A percentile compares a stretch with the other conserved stretches of the same genome.
Conservation (phyloP, 441 rosid species). For the Sinapis alba region DNA sequence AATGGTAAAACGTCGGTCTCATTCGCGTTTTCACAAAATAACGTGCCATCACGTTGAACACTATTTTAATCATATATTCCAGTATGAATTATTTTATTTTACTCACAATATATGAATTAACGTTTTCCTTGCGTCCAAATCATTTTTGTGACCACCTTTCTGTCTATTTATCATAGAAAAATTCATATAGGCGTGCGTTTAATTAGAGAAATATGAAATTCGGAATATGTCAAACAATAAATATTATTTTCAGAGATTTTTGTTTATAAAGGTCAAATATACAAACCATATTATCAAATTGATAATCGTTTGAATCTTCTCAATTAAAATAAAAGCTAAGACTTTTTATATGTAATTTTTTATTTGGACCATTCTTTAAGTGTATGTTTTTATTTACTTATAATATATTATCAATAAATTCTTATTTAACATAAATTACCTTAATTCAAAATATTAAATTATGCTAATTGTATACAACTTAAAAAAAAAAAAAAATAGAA, state of each 20-base stretch:
- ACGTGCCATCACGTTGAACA: slow-evolving; percentile 24
- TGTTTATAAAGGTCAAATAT: background rate
- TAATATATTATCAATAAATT: too few relatives aligned
- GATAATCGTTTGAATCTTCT: background rate
- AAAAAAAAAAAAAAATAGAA: too few relatives aligned
- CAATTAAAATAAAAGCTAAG: too few relatives aligned
- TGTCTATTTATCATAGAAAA: background rate
- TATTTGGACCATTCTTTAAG: too few relatives aligned
- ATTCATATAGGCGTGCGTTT: background rate
- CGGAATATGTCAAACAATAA: background rate
- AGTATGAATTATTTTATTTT: background rate
- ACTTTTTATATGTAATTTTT: too few relatives aligned
- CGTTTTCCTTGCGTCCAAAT: slow-evolving; percentile 2
- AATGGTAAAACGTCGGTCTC: background rate
- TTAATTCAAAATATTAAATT: too few relatives aligned
- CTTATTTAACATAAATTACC: background rate
- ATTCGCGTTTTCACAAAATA: background rate
- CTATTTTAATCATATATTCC: background rate
- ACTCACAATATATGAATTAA: background rate
- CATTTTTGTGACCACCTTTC: background rate
- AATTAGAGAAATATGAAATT: background rate
- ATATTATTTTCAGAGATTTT: background rate
- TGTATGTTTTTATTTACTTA: background rate
- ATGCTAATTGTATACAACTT: too few relatives aligned
- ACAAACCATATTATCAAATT: background rate